phyloP scores from a whole-genome alignment of 306 rosid species.

The Betula pendula region DNA sequence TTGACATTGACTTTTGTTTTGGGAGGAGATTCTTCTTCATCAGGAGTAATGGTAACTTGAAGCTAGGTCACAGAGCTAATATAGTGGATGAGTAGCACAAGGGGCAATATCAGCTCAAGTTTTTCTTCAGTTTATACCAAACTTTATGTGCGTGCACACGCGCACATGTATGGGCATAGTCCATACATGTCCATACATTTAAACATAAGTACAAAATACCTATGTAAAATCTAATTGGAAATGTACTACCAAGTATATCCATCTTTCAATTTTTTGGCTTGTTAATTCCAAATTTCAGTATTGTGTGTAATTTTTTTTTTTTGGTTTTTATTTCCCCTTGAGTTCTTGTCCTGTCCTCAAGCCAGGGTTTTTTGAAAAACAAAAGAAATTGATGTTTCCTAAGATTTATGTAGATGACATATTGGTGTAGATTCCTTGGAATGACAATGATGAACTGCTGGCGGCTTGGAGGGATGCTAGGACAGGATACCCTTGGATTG shows the following conservation, averaged over 20 bases:
- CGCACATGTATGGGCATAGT: neutral
- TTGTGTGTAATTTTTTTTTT: neutral
- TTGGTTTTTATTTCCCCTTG: neutral
- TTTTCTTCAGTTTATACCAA: neutral
- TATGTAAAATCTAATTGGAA: neutral
- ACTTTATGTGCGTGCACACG: neutral
- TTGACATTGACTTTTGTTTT: too few relatives aligned
- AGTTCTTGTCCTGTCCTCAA: neutral
- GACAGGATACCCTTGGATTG: conserved; percentile 98
- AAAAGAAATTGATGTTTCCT: neutral
- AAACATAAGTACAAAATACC: neutral
- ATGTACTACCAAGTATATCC: neutral
- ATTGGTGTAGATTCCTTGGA: conserved; percentile 79
- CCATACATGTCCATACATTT: neutral
- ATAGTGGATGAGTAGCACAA: neutral
- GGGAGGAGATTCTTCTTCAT: neutral
- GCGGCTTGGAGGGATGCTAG: conserved; percentile 86
- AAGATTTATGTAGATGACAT: neutral
- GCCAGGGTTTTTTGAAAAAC: neutral
- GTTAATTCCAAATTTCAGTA: neutral
- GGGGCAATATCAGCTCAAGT: neutral
- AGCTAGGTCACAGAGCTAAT: neutral
- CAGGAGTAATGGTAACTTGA: neutral
- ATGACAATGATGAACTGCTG: conserved; percentile 63
- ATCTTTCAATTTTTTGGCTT: neutral